Base-by-base conservation (phyloP, 2,329 filamentous ascomycete genomes). In the Raffaelea deltoideospora region DNA sequence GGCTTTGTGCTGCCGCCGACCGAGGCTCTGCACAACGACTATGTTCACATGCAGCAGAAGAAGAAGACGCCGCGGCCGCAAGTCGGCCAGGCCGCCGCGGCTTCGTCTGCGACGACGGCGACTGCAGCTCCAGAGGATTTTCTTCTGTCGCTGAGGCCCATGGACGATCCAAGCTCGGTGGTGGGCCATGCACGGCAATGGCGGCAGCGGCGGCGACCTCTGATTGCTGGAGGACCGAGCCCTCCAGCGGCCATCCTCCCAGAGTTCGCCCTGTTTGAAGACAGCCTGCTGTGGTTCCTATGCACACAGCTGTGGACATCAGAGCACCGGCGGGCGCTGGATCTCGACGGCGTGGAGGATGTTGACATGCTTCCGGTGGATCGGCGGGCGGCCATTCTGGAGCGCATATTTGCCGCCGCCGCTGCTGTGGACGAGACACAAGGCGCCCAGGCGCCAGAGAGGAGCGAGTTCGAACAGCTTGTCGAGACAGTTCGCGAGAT, bases 1-100 rank as follows among this genome's bases (percentile, higher is more conserved):
- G 72, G 73, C 3, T 79, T 79, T 48, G 61, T 69, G 43, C 49
- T 77, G 0, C 62, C 65, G 2, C 56, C 63, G 37, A 60, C 59
- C 0, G 51, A 55, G 0, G 51, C 48, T 5, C 54, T 74, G 38
- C 70, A 76, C 49, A 75, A 75, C 45, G 71, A 75, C 50, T 75
- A 75, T 47, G 53, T 69, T 1, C 70, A 76, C 47, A 56, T 75
- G 10, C 62, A 27, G 26, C 11, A 5, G n/a, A n/a, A n/a, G n/a
- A n/a, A n/a, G n/a, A n/a, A n/a, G n/a, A n/a, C n/a, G n/a, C n/a
- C n/a, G n/a, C 21, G 14, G 9, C 17, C 10, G 21, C n/a, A 14
- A 18, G 17, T 6, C 19, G 15, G 13, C 8, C 17, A 15, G 28
- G 28, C 28, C 14, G 5, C 11, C n/a, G 9, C 20, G 17, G 23